A percentile compares a stretch with the other conserved stretches of the same genome.
These are phyloP conservation scores for Pseudonitzschia multistriata DNA, from an alignment of 108 stramenopile genomes.

Conservation along the genomic window DNA sequence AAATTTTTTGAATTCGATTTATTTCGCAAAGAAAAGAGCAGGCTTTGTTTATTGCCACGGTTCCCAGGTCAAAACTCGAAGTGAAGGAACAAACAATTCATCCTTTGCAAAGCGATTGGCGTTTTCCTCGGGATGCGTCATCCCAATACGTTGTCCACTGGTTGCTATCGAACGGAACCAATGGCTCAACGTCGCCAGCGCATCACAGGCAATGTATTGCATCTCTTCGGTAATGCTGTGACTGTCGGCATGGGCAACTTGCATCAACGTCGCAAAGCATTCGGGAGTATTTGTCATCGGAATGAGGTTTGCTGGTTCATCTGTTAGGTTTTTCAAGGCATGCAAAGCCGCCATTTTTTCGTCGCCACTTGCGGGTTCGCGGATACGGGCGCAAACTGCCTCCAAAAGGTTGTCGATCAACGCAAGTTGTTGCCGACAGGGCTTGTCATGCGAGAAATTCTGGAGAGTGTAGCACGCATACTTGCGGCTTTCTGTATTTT, in stretches of 20 bases:
- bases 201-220: constrained; percentile 77
- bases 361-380: constrained; percentile 34
- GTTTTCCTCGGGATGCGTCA: background rate
- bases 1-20: background rate
- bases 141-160: constrained; percentile 36
- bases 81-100: constrained; percentile 46
- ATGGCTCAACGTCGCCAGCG: constrained; percentile 72
- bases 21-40: background rate
- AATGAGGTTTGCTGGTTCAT: constrained; percentile 84
- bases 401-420: constrained; percentile 48
- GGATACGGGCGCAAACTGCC: constrained; percentile 43
- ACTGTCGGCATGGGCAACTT: constrained; percentile 53
- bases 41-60: constrained; percentile 39
- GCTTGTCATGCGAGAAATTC: constrained; percentile 75
- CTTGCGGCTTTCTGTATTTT: constrained; percentile 49
- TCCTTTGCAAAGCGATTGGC: background rate
- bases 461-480: constrained; percentile 73
- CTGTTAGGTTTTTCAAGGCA: constrained; percentile 70
- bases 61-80: constrained; percentile 42
- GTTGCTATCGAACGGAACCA: constrained; percentile 78
- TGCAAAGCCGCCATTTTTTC: constrained; percentile 62
- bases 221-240: constrained; percentile 44
- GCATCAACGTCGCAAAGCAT: constrained; percentile 76
- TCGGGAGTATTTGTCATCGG: constrained; percentile 78
- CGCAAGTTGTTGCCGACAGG: constrained; percentile 69